A percentile compares a stretch with the other conserved stretches of the same genome.
phyloP scores from a whole-genome alignment of 1,139 yeast species.

The Candida glucosophila region DNA sequence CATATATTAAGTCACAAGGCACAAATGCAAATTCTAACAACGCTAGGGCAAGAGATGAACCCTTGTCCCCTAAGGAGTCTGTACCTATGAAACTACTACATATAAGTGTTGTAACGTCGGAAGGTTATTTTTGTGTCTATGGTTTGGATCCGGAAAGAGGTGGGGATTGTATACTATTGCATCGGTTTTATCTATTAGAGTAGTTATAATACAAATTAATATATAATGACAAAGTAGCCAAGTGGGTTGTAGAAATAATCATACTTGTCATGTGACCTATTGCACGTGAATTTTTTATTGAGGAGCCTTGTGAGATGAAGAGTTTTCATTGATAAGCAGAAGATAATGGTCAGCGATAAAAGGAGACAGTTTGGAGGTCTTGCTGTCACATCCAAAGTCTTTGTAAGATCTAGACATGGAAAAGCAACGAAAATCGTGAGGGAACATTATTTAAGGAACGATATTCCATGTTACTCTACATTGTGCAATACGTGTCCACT shows the following conservation, averaged over 20 bases:
- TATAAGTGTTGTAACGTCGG: constrained; percentile 76
- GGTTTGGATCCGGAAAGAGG: constrained; percentile 85
- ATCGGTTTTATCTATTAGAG: constrained; percentile 50
- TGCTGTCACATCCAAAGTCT: constrained; percentile 80
- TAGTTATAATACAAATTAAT: no score
- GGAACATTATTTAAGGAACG: constrained; percentile 87
- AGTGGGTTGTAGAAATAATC: no score
- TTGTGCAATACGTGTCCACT: constrained; percentile 58
- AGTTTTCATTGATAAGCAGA: no score
- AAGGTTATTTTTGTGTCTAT: constrained; percentile 79
- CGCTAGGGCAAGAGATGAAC: constrained; percentile 6
- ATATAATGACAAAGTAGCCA: no score
- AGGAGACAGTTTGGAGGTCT: constrained; percentile 49
- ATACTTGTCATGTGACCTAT: no score
- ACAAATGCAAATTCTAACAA: constrained; percentile 8
- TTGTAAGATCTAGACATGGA: constrained; percentile 84
- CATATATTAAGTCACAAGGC: constrained; percentile 16
- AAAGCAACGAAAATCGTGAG: constrained; percentile 86
- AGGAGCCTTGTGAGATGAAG: background rate
- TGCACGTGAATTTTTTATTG: background rate
- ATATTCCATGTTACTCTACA: constrained; percentile 82
- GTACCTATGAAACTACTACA: constrained; percentile 46
- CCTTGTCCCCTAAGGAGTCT: constrained; percentile 21
- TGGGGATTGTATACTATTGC: constrained; percentile 80
- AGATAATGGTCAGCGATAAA: constrained; percentile 18